Conservation (phyloP, 108 stramenopile species). For the Nitzschia sp. region DNA sequence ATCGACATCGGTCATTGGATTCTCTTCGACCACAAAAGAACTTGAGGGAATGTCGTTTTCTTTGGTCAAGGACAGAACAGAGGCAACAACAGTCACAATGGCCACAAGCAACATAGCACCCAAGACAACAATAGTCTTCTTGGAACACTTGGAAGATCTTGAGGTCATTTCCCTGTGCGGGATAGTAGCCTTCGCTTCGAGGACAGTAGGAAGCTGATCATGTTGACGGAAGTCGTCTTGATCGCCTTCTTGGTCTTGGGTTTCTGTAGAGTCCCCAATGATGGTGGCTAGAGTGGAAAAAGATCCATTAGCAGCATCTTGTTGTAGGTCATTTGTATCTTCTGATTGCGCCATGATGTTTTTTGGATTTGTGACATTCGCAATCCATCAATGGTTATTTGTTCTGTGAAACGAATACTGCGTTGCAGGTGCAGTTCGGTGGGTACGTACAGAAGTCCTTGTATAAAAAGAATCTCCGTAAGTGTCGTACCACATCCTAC, state of each 20-base stretch:
- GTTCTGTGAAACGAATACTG: too few species aligned
- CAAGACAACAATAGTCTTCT: not conserved
- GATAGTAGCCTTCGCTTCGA: conserved; percentile 25
- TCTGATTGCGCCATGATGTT: too few species aligned
- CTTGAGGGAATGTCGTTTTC: not conserved
- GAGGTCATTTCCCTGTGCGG: not conserved
- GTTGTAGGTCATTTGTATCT: too few species aligned
- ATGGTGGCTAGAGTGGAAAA: too few species aligned
- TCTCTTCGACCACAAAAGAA: not conserved
- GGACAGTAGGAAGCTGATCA: conserved; percentile 30
- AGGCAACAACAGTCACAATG: not conserved
- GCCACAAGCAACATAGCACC: not conserved
- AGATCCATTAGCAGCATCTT: too few species aligned
- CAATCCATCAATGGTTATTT: too few species aligned
- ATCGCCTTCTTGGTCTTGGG: not conserved
- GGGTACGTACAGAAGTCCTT: too few species aligned
- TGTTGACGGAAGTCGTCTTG: not conserved
- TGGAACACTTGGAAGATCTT: not conserved
- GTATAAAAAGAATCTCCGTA: too few species aligned
- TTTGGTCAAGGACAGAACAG: not conserved
- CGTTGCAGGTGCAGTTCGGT: too few species aligned
- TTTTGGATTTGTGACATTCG: too few species aligned
- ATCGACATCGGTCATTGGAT: not conserved
- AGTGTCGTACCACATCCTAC: too few species aligned
- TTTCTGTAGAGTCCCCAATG: too few species aligned